Evolutionary conservation across 495 filamentous ascomycete genomes (phyloP), one percentile per base, ranked within the genome.

Genomic region (Entonaema liquescens): DNA sequence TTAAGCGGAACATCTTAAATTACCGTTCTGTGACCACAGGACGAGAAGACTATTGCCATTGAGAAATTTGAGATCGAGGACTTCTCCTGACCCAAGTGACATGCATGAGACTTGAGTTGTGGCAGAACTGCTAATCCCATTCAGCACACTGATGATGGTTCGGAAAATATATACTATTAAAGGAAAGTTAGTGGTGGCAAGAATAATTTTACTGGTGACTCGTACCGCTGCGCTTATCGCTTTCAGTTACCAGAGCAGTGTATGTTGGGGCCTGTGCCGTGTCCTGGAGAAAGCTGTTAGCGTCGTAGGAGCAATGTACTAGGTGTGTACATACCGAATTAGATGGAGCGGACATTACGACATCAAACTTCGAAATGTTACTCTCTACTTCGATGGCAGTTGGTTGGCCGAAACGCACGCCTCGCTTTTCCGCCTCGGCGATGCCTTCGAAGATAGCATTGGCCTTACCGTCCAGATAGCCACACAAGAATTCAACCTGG

Each of bases 341-440:
- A 60, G 26, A 65, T 23, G n/a, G 62, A 29, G 69, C 59, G 57
- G 74, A 79, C 72, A 80, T 73, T 5, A 67, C 60, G 49, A 83
- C 36, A 64, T 83, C 82, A 28, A 80, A 74, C 25, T 76, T 80
- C 65, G 74, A 80, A 21, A 85, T 78, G 26, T 62, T 75, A 40
- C 69, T 49, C 1, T 79, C 78, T 17, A 81, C 29, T 53, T 77
- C 73, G 29, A 87, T 59, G 25, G 78, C 73, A 2, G 79, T 77
- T 7, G 70, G 72, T 40, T 80, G 74, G 1, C 86, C 86, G 65
- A 89, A 87, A 15, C 82, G 76, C 5, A 89, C 85, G 56, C 81
- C 83, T 50, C 85, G 76, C 64, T 83, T 84, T 67, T 87, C 81
- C 7, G 85, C 84, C 62, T 86, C 80, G 8, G 86, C 85, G 63